These are phyloP conservation scores for Lithohypha guttulata DNA, from an alignment of 2,329 filamentous ascomycete species.

Conservation along the genomic window DNA sequence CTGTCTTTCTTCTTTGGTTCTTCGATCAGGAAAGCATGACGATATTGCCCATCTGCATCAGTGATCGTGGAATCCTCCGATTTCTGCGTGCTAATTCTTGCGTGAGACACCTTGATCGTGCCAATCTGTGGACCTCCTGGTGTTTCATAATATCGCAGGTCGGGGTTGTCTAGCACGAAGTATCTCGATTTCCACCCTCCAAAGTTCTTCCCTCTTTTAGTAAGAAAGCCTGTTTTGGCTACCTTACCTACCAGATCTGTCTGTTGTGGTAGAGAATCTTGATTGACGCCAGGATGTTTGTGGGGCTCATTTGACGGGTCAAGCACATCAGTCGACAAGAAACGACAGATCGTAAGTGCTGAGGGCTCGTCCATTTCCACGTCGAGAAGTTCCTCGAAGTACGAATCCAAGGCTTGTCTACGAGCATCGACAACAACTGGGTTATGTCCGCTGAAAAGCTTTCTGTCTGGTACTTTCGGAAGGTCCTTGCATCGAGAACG, in stretches of 20 bases:
- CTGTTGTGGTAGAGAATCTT: conserved; percentile 28
- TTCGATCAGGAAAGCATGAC: conserved; percentile 87
- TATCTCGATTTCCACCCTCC: conserved; percentile 91
- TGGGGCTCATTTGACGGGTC: conserved; percentile 32
- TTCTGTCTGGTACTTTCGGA: conserved; percentile 69
- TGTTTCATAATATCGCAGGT: conserved; percentile 82
- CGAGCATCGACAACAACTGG: conserved; percentile 88
- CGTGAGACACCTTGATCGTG: conserved; percentile 80
- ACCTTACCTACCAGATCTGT: conserved; percentile 53
- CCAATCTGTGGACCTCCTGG: conserved; percentile 84
- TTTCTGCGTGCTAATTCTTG: conserved; percentile 90
- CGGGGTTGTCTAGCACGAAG: conserved; percentile 57
- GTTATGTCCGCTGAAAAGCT: conserved; percentile 81
- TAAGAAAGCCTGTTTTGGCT: conserved; percentile 79
- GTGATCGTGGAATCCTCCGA: conserved; percentile 38
- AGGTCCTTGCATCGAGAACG: conserved; percentile 63
- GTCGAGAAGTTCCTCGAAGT: conserved; percentile 76
- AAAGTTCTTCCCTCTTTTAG: conserved; percentile 96
- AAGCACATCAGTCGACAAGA: conserved; percentile 61
- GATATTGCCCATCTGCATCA: conserved; percentile 84
- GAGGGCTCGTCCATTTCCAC: conserved; percentile 67
- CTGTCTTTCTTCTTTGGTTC: conserved; percentile 97
- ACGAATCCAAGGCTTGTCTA: conserved; percentile 66
- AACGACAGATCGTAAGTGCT: conserved; percentile 73
- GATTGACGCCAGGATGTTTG: conserved; percentile 11